A percentile compares a stretch with the other conserved stretches of the same genome.
phyloP scores from a whole-genome alignment of 2,329 filamentous ascomycete genomes.

The Chaetomiaceae sp. region DNA sequence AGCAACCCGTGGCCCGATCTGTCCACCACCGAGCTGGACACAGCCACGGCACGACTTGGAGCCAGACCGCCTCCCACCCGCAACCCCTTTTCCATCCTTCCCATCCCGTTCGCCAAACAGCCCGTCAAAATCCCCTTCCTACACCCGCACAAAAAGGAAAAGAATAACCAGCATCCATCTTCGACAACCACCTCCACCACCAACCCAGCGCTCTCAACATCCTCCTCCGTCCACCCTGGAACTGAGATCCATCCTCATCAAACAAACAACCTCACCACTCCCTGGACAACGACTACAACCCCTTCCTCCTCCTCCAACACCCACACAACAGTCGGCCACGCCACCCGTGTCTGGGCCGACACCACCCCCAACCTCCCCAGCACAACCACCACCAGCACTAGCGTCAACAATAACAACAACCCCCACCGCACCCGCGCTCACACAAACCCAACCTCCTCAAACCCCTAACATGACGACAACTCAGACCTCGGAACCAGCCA shows the following conservation, averaged over 20 bases:
- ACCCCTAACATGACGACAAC: too few species aligned
- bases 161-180: neutral
- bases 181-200: neutral
- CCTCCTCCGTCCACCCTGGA: neutral
- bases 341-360: conserved; percentile 17
- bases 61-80: neutral
- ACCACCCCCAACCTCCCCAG: neutral
- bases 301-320: neutral
- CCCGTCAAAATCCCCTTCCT: neutral
- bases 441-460: too few species aligned
- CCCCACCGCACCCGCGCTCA: too few species aligned
- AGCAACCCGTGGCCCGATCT: conserved; percentile 26
- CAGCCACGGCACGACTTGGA: conserved; percentile 9
- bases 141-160: neutral
- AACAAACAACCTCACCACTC: neutral
- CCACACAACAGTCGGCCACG: neutral
- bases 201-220: neutral
- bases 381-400: neutral
- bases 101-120: neutral
- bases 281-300: neutral
- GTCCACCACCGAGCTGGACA: conserved; percentile 9
- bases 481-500: too few species aligned
- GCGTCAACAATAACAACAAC: neutral
- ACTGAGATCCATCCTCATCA: neutral
- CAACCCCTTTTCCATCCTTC: conserved; percentile 4